These are phyloP conservation scores for Domatiomyces catenatus DNA, from an alignment of 2,329 filamentous ascomycete species.

Conservation along the genomic window DNA sequence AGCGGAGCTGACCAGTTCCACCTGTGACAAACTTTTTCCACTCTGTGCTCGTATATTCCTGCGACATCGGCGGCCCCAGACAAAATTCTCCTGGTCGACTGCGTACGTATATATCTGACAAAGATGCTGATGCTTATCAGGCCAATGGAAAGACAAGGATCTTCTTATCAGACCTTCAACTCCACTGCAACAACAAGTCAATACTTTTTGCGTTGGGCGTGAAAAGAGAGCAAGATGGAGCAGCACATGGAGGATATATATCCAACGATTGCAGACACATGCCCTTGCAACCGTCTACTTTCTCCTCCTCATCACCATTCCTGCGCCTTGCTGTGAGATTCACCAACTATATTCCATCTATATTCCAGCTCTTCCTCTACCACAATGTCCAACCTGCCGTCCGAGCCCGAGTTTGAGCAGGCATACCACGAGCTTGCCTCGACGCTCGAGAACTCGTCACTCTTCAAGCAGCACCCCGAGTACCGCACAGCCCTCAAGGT, in stretches of 20 bases:
- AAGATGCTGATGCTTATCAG: not conserved
- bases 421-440: constrained; percentile 93
- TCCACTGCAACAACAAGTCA: not conserved
- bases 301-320: too few relatives aligned
- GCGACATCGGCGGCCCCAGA: not conserved
- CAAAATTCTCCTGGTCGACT: not conserved
- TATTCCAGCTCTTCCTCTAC: not conserved
- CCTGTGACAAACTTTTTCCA: not conserved
- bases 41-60: not conserved
- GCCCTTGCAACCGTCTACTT: too few relatives aligned
- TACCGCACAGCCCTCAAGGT: constrained; percentile 83
- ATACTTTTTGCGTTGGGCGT: not conserved
- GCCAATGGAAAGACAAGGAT: not conserved
- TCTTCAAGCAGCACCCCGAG: constrained; percentile 89
- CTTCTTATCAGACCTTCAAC: not conserved
- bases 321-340: too few relatives aligned
- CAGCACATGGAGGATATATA: not conserved
- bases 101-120: not conserved
- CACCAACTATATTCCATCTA: not conserved
- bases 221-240: not conserved
- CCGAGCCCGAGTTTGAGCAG: constrained; percentile 96
- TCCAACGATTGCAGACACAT: too few relatives aligned
- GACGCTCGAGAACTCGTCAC: constrained; percentile 81
- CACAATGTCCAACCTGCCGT: constrained; percentile 66
- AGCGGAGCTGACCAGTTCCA: not conserved